Percentiles rank a stretch among this genome's conserved stretches.
Evolutionary conservation across 164 flowering plant species (phyloP).

Genomic region (Buxus sempervirens): DNA sequence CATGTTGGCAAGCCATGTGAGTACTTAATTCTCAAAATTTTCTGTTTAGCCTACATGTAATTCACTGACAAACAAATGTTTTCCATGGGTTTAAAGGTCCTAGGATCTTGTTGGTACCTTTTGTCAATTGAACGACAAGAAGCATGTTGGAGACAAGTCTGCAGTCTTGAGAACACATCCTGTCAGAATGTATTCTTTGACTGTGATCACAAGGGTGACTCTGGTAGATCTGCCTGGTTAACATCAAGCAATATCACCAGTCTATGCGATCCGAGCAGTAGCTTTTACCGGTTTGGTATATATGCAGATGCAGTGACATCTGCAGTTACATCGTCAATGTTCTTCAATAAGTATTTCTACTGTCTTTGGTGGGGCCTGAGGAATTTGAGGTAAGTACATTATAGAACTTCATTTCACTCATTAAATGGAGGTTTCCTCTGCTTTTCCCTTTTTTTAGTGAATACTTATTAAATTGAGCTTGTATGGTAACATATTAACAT

Average conservation of each 20-base stretch:
- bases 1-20: conserved; percentile 88
- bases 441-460: no score
- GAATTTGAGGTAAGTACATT: conserved; percentile 49
- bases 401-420: neutral
- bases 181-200: conserved; percentile 41
- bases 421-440: no score
- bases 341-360: conserved; percentile 61
- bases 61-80: neutral
- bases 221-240: conserved; percentile 41
- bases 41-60: no score
- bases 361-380: conserved; percentile 86
- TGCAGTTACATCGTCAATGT: conserved; percentile 33
- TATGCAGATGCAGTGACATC: conserved; percentile 47
- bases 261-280: conserved; percentile 34
- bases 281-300: conserved; percentile 52
- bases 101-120: conserved; percentile 80
- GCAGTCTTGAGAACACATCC: conserved; percentile 22
- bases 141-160: conserved; percentile 58
- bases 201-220: conserved; percentile 23
- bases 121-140: conserved; percentile 58
- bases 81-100: conserved; percentile 32
- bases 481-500: neutral
- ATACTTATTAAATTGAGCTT: neutral
- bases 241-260: conserved; percentile 47
- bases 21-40: conserved; percentile 8